Evolutionary conservation across 2,329 filamentous ascomycete genomes (phyloP).

Genomic region (Hypocrella siamensis): DNA sequence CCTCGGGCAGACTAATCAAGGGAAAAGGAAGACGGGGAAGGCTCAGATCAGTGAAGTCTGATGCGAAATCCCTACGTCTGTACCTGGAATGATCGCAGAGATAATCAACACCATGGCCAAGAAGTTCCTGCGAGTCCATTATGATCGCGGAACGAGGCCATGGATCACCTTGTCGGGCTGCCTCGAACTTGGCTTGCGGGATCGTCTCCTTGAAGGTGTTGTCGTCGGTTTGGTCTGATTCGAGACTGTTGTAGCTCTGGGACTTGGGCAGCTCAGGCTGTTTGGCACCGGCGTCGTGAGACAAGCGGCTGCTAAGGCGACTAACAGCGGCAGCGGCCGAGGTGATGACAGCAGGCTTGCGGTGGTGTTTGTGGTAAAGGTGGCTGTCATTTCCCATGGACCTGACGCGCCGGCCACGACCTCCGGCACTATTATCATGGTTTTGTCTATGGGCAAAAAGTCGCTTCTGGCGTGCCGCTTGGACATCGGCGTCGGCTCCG

Average conservation of each 20-base stretch:
- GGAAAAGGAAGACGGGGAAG: slow-evolving; percentile 17
- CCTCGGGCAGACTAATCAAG: slow-evolving; percentile 21
- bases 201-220: too few species aligned
- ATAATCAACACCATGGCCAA: slow-evolving; percentile 1
- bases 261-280: slow-evolving; percentile 9
- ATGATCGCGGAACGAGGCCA: slow-evolving; percentile 1
- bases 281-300: slow-evolving; percentile 3
- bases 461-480: background rate
- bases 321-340: slow-evolving; percentile 10
- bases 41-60: slow-evolving; percentile 7
- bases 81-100: background rate
- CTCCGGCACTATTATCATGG: too few species aligned
- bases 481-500: background rate
- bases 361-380: too few species aligned
- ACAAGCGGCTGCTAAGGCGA: slow-evolving; percentile 13
- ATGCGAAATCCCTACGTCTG: slow-evolving; percentile 3
- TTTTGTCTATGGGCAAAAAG: background rate
- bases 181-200: background rate
- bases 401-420: too few species aligned
- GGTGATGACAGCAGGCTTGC: slow-evolving; percentile 2
- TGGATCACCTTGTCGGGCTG: background rate
- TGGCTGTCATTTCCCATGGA: too few species aligned
- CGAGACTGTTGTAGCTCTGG: slow-evolving; percentile 16
- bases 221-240: too few species aligned
- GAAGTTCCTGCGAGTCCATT: slow-evolving; percentile 4